These are phyloP conservation scores for Toxicodendron radicans DNA, from an alignment of 345 rosid species.

Conservation along the genomic window DNA sequence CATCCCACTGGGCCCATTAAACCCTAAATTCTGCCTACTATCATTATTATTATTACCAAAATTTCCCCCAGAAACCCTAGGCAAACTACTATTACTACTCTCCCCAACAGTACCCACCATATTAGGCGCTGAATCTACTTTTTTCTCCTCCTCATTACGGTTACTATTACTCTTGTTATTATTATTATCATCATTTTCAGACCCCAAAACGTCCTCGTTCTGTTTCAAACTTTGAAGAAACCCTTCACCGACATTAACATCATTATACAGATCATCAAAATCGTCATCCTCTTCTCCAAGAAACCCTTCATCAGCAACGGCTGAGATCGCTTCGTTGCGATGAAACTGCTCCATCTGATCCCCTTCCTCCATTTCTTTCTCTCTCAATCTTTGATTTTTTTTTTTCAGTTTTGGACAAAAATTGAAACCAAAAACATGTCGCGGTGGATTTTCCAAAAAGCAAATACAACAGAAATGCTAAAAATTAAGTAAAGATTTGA, in stretches of 20 bases:
- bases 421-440: background rate
- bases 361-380: conserved; percentile 38
- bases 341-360: conserved; percentile 64
- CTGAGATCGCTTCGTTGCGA: conserved; percentile 66
- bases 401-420: background rate
- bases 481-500: background rate
- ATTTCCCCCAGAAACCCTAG: conserved; percentile 36
- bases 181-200: conserved; percentile 18
- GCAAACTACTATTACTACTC: conserved; percentile 26
- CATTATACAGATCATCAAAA: conserved; percentile 76
- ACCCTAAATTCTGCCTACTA: conserved; percentile 28
- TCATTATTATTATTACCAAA: conserved; percentile 22
- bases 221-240: conserved; percentile 62
- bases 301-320: conserved; percentile 69
- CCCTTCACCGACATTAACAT: conserved; percentile 81
- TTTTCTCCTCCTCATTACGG: conserved; percentile 23
- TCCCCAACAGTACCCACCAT: conserved; percentile 36
- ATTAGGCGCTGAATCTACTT: conserved; percentile 24
- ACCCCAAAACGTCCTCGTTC: conserved; percentile 37
- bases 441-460: background rate
- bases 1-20: conserved; percentile 34
- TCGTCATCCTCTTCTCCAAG: conserved; percentile 70
- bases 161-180: background rate
- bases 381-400: conserved; percentile 32
- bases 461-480: background rate